A percentile compares a stretch with the other conserved stretches of the same genome.
Evolutionary conservation across 352 stramenopile species (phyloP).

Genomic region (Pythium phragmiticola): DNA sequence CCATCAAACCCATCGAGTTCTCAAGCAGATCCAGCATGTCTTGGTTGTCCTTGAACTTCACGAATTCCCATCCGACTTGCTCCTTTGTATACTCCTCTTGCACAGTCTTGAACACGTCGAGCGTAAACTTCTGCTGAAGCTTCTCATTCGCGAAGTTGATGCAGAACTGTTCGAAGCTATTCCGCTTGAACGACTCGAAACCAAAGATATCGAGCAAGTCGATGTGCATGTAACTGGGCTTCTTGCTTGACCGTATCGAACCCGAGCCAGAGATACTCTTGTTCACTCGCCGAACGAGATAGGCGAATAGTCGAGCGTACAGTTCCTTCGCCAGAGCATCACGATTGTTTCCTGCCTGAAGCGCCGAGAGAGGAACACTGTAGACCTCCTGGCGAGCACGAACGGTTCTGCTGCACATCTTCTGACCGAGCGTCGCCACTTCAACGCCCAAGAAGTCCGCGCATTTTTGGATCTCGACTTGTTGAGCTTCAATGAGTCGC

Average conservation of each 20-base stretch:
- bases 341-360: conserved; percentile 83
- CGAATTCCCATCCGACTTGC: conserved; percentile 72
- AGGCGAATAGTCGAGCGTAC: conserved; percentile 95
- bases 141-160: conserved; percentile 97
- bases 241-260: conserved; percentile 32
- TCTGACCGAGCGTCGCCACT: conserved; percentile 52
- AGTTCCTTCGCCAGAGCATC: conserved; percentile 95
- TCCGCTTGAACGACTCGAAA: conserved; percentile 94
- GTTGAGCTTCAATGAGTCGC: conserved; percentile 48
- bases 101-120: conserved; percentile 86
- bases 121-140: conserved; percentile 90
- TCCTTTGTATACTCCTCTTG: conserved; percentile 83
- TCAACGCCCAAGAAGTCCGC: conserved; percentile 72
- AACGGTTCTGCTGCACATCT: conserved; percentile 81
- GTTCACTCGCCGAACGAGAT: conserved; percentile 90
- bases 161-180: conserved; percentile 95
- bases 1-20: conserved; percentile 88
- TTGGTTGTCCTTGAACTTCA: conserved; percentile 89
- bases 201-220: conserved; percentile 97
- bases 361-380: conserved; percentile 63
- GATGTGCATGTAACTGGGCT: conserved; percentile 79
- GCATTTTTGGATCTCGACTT: conserved; percentile 58
- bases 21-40: conserved; percentile 90
- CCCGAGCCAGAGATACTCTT: conserved; percentile 75
- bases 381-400: conserved; percentile 84